These are phyloP conservation scores for Rhizopogon salebrosus DNA, from an alignment of 768 basidiomycete species.

Conservation along the genomic window DNA sequence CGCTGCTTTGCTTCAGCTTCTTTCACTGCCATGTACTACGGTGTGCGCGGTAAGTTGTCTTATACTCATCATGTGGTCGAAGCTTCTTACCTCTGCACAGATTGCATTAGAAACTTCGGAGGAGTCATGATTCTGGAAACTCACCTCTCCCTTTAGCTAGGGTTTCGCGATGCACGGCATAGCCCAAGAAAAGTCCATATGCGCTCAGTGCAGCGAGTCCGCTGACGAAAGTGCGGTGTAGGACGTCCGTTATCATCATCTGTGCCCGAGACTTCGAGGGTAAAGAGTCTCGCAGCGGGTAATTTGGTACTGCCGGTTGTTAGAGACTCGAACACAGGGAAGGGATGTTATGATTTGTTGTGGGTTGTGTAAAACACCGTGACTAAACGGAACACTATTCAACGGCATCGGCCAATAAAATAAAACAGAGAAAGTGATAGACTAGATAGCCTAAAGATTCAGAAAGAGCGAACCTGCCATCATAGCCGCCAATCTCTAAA, in stretches of 20 bases:
- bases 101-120: not conserved
- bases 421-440: slow-evolving; percentile 15
- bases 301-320: not conserved
- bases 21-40: slow-evolving; percentile 17
- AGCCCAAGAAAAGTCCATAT: slow-evolving; percentile 28
- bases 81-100: not conserved
- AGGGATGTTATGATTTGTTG: too few species aligned
- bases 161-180: slow-evolving; percentile 26
- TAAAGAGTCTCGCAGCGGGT: not conserved
- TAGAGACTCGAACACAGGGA: too few species aligned
- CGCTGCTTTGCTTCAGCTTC: slow-evolving; percentile 17
- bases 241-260: slow-evolving; percentile 22
- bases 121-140: not conserved
- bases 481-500: slow-evolving; percentile 70
- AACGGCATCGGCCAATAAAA: not conserved
- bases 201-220: slow-evolving; percentile 23
- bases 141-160: slow-evolving; percentile 27
- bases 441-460: not conserved
- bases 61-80: not conserved
- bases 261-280: slow-evolving; percentile 10
- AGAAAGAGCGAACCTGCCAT: slow-evolving; percentile 8
- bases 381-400: too few species aligned
- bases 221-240: slow-evolving; percentile 26
- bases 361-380: too few species aligned
- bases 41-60: not conserved